Conservation (phyloP, 78 protist genomes). For the Dictyostelium citrinum region DNA sequence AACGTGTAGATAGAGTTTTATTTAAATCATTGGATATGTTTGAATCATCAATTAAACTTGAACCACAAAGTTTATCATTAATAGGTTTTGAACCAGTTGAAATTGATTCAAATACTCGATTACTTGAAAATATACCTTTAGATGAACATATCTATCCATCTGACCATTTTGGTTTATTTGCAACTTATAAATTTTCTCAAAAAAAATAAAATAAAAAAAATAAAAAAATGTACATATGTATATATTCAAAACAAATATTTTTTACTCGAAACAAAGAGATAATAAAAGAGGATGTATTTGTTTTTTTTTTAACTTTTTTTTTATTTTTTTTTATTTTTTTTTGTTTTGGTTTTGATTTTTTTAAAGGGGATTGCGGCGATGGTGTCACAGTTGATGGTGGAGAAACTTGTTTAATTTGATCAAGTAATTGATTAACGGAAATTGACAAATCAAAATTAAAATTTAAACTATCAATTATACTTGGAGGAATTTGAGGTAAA, state of each 20-base stretch:
- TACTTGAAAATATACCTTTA: background rate
- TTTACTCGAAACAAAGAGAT: background rate
- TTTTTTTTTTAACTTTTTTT: background rate
- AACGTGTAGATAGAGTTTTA: conserved; percentile 13
- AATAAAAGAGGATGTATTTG: background rate
- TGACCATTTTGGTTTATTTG: conserved; percentile 58
- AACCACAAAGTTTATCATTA: background rate
- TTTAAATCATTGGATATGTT: conserved; percentile 1
- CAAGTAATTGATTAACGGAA: background rate
- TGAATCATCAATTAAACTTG: background rate
- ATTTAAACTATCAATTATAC: background rate
- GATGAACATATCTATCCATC: conserved; percentile 47
- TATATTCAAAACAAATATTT: too few relatives aligned
- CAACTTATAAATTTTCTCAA: background rate
- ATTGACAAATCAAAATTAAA: background rate
- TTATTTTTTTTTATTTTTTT: background rate
- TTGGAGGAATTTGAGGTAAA: background rate
- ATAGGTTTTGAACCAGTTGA: conserved; percentile 26
- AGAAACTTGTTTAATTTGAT: background rate
- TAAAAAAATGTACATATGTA: background rate
- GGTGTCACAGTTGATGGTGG: background rate
- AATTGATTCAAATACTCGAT: background rate
- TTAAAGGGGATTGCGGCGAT: background rate
- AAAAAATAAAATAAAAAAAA: background rate
- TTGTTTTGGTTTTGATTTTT: background rate